Evolutionary conservation across 768 basidiomycete species (phyloP).

Genomic region (Plicaturopsis crispa): DNA sequence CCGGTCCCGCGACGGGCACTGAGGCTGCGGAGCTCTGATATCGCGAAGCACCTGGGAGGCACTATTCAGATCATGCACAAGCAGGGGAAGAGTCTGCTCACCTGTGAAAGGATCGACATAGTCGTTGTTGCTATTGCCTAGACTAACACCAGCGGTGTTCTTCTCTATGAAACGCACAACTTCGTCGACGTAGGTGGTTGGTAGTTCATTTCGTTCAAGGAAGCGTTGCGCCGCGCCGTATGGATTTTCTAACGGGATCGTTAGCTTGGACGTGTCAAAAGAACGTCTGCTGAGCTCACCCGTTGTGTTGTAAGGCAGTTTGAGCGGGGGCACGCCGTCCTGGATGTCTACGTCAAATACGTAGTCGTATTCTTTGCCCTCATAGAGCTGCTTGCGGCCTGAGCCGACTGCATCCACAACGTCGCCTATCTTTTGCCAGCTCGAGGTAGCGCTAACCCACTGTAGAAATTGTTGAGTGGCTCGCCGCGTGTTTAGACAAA

Average conservation of each 20-base stretch:
- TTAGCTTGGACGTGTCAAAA: constrained; percentile 1
- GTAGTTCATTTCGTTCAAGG: constrained; percentile 76
- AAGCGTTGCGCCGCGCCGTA: constrained; percentile 87
- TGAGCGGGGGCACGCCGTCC: constrained; percentile 87
- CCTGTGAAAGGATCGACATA: constrained; percentile 92
- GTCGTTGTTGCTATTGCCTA: constrained; percentile 48
- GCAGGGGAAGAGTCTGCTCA: constrained; percentile 14
- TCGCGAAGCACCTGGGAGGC: constrained; percentile 47
- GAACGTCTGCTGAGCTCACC: constrained; percentile 37
- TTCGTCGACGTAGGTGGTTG: constrained; percentile 77
- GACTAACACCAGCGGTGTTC: constrained; percentile 72
- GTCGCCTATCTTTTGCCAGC: constrained; percentile 93
- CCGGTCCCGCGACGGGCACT: constrained; percentile 17
- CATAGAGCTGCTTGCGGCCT: constrained; percentile 82
- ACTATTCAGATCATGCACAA: constrained; percentile 3
- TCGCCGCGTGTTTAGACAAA: background rate
- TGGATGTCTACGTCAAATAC: constrained; percentile 98
- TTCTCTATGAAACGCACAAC: constrained; percentile 92
- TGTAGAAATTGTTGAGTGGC: constrained; percentile 19
- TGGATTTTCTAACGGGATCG: constrained; percentile 67
- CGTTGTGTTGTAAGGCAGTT: constrained; percentile 86
- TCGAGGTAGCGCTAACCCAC: constrained; percentile 68
- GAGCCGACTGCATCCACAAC: constrained; percentile 93
- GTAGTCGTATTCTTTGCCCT: constrained; percentile 96
- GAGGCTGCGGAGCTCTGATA: constrained; percentile 41